Base-by-base conservation (phyloP, 2,329 filamentous ascomycete genomes). In the Exutisphaerella laricina region DNA sequence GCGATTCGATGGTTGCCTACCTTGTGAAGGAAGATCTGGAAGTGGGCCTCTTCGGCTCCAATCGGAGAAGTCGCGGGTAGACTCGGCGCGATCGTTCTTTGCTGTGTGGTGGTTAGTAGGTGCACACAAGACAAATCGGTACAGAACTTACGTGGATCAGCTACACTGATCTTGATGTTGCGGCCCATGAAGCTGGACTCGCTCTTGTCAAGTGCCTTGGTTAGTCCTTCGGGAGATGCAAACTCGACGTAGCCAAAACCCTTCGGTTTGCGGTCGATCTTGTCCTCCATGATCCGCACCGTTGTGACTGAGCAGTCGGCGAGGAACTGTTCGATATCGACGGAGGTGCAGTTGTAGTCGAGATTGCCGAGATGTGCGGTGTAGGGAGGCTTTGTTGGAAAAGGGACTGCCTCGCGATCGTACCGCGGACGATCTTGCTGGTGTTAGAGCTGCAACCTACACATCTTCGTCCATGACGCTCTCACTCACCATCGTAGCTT, bases 241-340 rank as follows among this genome's bases (percentile, higher is more conserved):
- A 98, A 98, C 67, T 98, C 92, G 54, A 94, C 90, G 66, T 98
- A 98, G 49, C 90, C 92, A 60, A 98, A 98, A 36, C 92, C 92
- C 74, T 98, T 98, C 54, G 92, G 92, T 62, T 89, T 88, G 67
- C 84, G 81, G 63, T 92, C 85, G 66, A 95, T 77, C 63, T 90
- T 92, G 69, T 98, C 94, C 72, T 96, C 90, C 52, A 98, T 94
- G 59, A 98, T 88, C 60, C 92, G 86, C 54, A 98, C 88, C 64
- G 81, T 96, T 54, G 85, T 85, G 57, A 96, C 83, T 53, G 88
- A 78, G 66, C 90, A 96, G 43, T 77, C 86, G 39, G 75, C 71
- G 63, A 98, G 94, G 63, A 97, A 92, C 39, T 88, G 85, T 57
- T 77, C 81, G 51, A 98, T 83, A 59, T 89, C 84, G 55, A 82